These are phyloP conservation scores for Pestalotiopsis sp. DNA, from an alignment of 2,329 filamentous ascomycete genomes.

Conservation along the genomic window DNA sequence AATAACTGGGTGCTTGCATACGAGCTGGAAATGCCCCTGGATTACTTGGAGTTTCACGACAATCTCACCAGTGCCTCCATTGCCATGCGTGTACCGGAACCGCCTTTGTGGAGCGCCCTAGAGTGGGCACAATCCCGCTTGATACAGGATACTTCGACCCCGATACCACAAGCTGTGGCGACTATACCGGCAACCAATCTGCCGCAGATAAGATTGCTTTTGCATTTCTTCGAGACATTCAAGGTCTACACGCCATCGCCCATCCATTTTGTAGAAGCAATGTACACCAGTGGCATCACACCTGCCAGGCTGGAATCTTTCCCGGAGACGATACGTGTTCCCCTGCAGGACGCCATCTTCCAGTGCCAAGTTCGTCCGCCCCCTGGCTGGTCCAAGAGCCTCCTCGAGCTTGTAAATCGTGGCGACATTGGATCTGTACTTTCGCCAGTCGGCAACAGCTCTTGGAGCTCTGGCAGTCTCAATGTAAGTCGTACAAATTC, in stretches of 20 bases:
- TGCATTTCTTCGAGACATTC: constrained; percentile 65
- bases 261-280: constrained; percentile 71
- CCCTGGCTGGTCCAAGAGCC: constrained; percentile 69
- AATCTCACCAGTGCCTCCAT: constrained; percentile 13
- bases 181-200: constrained; percentile 42
- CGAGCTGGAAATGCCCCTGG: constrained; percentile 55
- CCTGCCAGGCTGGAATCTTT: constrained; percentile 74
- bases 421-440: constrained; percentile 77
- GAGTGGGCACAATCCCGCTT: constrained; percentile 57
- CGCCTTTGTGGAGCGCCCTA: constrained; percentile 42
- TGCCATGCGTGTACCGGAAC: constrained; percentile 23
- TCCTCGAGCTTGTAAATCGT: constrained; percentile 77
- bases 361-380: constrained; percentile 83
- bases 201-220: constrained; percentile 72
- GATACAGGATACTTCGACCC: constrained; percentile 25
- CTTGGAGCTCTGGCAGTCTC: constrained; percentile 38
- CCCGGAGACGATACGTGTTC: constrained; percentile 80
- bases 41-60: constrained; percentile 29
- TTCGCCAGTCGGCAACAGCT: constrained; percentile 45
- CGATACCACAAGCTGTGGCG: constrained; percentile 22
- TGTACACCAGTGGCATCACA: constrained; percentile 72
- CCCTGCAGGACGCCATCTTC: constrained; percentile 82
- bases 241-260: constrained; percentile 49
- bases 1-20: constrained; percentile 49
- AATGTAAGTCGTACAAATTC: constrained; percentile 38